A percentile compares a stretch with the other conserved stretches of the same genome.
These are phyloP conservation scores for Taphrina flavorubra DNA, from an alignment of 1,139 yeast genomes.

Conservation along the genomic window DNA sequence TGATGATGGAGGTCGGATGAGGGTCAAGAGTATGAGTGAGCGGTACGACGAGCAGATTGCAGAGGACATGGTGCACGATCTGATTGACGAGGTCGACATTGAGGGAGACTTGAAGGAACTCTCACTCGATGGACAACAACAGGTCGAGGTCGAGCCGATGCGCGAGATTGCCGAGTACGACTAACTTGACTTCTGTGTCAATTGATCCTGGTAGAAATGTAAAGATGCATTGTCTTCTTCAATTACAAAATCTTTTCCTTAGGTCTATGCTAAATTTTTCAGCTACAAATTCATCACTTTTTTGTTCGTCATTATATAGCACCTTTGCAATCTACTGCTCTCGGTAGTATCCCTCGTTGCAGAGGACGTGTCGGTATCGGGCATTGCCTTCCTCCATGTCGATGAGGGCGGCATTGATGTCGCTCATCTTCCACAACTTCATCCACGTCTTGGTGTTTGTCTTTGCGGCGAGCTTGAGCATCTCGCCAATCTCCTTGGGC, in stretches of 20 bases:
- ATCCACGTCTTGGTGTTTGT: slow-evolving; percentile 64
- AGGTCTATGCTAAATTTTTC: background rate
- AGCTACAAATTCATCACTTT: background rate
- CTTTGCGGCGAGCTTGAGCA: slow-evolving; percentile 62
- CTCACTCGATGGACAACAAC: slow-evolving; percentile 21
- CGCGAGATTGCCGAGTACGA: slow-evolving; percentile 32
- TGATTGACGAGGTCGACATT: slow-evolving; percentile 83
- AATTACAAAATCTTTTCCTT: no score
- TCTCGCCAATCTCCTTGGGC: slow-evolving; percentile 62
- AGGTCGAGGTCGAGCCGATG: slow-evolving; percentile 24
- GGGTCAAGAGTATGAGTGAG: slow-evolving; percentile 60
- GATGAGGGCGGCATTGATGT: slow-evolving; percentile 48
- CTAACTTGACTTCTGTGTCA: no score
- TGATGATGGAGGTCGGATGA: no score
- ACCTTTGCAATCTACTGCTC: background rate
- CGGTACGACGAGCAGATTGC: slow-evolving; percentile 73
- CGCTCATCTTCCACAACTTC: slow-evolving; percentile 62
- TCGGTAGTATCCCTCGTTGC: slow-evolving; percentile 11
- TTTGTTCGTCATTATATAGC: no score
- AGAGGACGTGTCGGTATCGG: slow-evolving; percentile 37
- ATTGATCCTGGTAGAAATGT: background rate
- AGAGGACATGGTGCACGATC: slow-evolving; percentile 82
- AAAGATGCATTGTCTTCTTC: background rate
- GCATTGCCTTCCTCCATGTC: slow-evolving; percentile 42
- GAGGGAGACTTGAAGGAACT: slow-evolving; percentile 49